Percentiles rank a stretch among this genome's conserved stretches.
phyloP scores from a whole-genome alignment of 805 yeast species.

The Hanseniaspora meyeri region DNA sequence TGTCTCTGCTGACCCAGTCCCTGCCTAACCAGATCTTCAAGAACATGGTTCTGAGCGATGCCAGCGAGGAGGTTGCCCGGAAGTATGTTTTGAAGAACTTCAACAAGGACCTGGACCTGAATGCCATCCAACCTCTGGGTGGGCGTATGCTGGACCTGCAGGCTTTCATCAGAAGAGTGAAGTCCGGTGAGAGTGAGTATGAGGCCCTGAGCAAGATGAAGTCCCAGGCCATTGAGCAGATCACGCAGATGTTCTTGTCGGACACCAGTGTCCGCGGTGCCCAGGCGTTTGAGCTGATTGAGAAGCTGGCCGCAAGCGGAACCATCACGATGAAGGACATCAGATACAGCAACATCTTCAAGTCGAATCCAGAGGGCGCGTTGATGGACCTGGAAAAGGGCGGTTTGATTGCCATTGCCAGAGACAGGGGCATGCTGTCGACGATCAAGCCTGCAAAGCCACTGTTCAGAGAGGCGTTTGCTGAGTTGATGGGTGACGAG shows the following conservation, averaged over 20 bases:
- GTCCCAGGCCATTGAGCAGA: conserved; percentile 73
- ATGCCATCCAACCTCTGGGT: conserved; percentile 63
- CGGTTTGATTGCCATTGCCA: conserved; percentile 59
- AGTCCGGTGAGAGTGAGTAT: conserved; percentile 71
- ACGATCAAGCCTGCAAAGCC: conserved; percentile 74
- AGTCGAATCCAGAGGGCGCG: conserved; percentile 41
- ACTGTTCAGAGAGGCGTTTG: conserved; percentile 66
- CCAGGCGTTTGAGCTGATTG: conserved; percentile 80
- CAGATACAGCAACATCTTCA: conserved; percentile 47
- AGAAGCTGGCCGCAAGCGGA: conserved; percentile 42
- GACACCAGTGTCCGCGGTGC: conserved; percentile 49
- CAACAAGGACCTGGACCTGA: conserved; percentile 22
- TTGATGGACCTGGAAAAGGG: conserved; percentile 63
- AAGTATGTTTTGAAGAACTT: conserved; percentile 54
- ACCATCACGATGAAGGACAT: conserved; percentile 40
- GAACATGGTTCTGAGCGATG: conserved; percentile 64
- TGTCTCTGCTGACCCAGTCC: conserved; percentile 53
- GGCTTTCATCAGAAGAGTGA: conserved; percentile 74
- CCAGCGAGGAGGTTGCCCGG: conserved; percentile 56
- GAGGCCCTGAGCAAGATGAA: conserved; percentile 73
- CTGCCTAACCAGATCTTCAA: conserved; percentile 83
- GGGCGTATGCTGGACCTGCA: conserved; percentile 93
- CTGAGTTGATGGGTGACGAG: conserved; percentile 45
- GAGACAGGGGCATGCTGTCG: conserved; percentile 63
- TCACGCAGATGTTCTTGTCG: conserved; percentile 63